Base-by-base conservation (phyloP, 1,284 basidiomycete species). In the Ganoderma resinaceum region DNA sequence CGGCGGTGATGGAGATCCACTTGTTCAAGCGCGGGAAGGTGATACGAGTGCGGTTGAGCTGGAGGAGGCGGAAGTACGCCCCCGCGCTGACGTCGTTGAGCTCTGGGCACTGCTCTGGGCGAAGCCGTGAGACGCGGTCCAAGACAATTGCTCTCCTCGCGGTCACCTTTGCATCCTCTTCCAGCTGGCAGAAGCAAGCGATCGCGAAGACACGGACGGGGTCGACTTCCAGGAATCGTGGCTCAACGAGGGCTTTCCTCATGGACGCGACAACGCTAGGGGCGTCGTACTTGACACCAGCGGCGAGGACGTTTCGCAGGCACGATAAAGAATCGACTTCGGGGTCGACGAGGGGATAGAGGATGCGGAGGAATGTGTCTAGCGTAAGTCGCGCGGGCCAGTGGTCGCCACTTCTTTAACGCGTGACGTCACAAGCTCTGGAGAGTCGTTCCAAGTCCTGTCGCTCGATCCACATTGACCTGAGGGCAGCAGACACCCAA, bases 371-470 rank as follows among this genome's bases (percentile, higher is more conserved):
- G 23, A 29, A 52, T 26, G 26, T 52, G 26, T 26, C 46, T 20
- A 43, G 18, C 16, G 42, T 43, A 35, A 4, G n/a, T 70, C 18
- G 69, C 63, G 33, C 63, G 65, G 14, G 12, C 18, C 40, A 9
- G 52, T 29, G 29, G 29, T 55, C 8, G 52, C 33, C 52, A 55
- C 52, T 29, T 31, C 29, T 31, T 14, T 55, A 29, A 55, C 52
- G 52, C 52, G 52, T 55, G 52, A 18, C 23, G 52, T 55, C 52
- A 55, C 52, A 55, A 31, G 12, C 52, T 55, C 26, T 53, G 26
- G 40, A 9, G 7, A 53, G 5, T 14, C 42, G 42, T 18, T 43
- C 42, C 40, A 5, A 42, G 35, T 35, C 37, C 46, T 12, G 43
- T 46, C 20, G 40, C 40, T 18, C 40, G 40, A 42, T 18, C 40